Percentiles rank a stretch among this genome's conserved stretches.
phyloP scores from a whole-genome alignment of 192 early-diverging fungal species.

The Lobosporangium transversale region DNA sequence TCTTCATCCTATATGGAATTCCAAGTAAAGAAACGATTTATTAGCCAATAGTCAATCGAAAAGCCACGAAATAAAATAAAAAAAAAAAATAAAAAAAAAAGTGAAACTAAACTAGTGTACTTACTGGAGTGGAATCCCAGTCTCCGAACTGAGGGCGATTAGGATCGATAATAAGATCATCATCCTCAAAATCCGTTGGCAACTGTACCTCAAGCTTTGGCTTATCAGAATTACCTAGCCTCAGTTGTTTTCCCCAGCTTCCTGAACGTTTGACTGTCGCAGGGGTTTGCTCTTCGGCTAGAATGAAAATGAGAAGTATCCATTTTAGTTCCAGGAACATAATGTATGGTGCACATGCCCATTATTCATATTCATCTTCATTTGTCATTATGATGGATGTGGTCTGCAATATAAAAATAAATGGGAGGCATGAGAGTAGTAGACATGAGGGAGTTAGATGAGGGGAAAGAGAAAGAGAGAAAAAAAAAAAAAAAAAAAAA shows the following conservation, averaged over 20 bases:
- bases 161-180: conserved; percentile 34
- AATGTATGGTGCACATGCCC: no score
- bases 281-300: conserved; percentile 38
- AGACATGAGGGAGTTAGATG: neutral
- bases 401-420: conserved; percentile 8
- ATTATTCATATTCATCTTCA: no score
- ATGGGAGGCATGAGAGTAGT: neutral
- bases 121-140: conserved; percentile 47
- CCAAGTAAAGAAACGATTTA: no score
- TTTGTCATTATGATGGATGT: no score
- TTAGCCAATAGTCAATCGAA: no score
- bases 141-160: conserved; percentile 51
- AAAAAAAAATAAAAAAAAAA: neutral
- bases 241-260: conserved; percentile 52
- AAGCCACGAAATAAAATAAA: neutral
- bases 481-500: conserved; percentile 6
- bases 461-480: neutral
- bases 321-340: no score
- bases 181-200: conserved; percentile 42
- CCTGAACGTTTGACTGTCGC: conserved; percentile 52
- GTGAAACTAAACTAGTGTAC: neutral
- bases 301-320: no score
- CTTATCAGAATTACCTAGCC: conserved; percentile 47
- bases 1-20: conserved; percentile 31
- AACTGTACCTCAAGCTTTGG: conserved; percentile 42